Base-by-base conservation (phyloP, 2,329 filamentous ascomycete species). In the Aspergillus puulaauensis region DNA sequence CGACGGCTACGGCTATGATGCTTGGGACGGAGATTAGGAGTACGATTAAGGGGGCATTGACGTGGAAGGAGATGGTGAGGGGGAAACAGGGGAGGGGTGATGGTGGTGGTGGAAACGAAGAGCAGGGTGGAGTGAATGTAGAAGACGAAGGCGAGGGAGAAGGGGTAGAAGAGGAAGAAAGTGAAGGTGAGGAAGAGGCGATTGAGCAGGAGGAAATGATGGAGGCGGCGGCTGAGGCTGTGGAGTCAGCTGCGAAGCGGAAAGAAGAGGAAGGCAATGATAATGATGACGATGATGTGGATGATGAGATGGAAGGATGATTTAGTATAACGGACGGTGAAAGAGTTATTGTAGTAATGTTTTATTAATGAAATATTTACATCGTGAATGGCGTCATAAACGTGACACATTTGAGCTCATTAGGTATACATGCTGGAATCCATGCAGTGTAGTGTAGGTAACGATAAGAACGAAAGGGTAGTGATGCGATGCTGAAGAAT, bases 1-100 rank as follows among this genome's bases (percentile, higher is more conserved):
- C 63, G 21, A 60, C 58, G 9, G 52, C 62, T 35, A 60, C 62
- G 14, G 53, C 62, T 35, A 60, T 62, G 58, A 68, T 71, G 56
- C 60, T 72, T 56, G 57, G 62, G 43, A 71, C 73, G 24, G 75
- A 77, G 58, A 61, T 77, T 19, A 57, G 75, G 51, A 63, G 69
- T 27, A 66, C 65, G 43, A 69, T 76, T 44, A 73, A 72, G 56
- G 66, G 68, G 12, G 64, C 70, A 46, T 62, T 68, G 14, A 52
- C 60, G 43, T 74, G 72, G 72, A 66, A 60, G 58, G 64, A 60
- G 48, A 49, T n/a, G 59, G 35, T n/a, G 14, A 37, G 19, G 23
- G 46, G 52, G 27, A 49, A 54, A 15, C 43, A 45, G 9, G 53
- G 55, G 49, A 46, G 54, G 14, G 48, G 57, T 21, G 19, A 19